phyloP scores from a whole-genome alignment of 495 filamentous ascomycete genomes.

The Lasiosphaeria ovina region DNA sequence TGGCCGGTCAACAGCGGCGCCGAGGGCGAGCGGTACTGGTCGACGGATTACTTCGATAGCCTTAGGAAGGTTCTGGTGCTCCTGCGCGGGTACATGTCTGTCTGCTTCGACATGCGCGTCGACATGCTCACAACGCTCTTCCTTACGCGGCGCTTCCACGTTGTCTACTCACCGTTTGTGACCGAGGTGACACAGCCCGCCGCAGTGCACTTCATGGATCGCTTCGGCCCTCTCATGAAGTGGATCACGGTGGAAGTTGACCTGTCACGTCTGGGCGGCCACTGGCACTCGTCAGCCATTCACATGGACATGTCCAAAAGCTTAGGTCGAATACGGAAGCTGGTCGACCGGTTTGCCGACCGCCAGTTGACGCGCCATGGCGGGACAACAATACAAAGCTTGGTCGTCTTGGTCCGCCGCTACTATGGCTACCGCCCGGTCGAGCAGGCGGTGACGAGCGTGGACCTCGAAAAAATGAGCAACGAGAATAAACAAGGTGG shows the following conservation, averaged over 20 bases:
- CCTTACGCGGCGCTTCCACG: slow-evolving; percentile 30
- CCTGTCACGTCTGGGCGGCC: slow-evolving; percentile 25
- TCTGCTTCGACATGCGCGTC: slow-evolving; percentile 26
- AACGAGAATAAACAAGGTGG: not conserved
- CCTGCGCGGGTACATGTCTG: slow-evolving; percentile 16
- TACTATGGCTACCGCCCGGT: slow-evolving; percentile 24
- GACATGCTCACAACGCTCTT: slow-evolving; percentile 27
- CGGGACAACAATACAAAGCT: slow-evolving; percentile 14
- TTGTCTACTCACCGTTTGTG: slow-evolving; percentile 27
- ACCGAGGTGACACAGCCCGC: slow-evolving; percentile 11
- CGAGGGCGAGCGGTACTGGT: slow-evolving; percentile 16
- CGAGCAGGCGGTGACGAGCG: not conserved
- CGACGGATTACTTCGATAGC: slow-evolving; percentile 27
- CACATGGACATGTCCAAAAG: slow-evolving; percentile 8
- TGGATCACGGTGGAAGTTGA: slow-evolving; percentile 33
- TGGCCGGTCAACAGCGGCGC: slow-evolving; percentile 19
- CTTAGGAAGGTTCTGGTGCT: slow-evolving; percentile 16
- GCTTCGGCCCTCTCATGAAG: slow-evolving; percentile 26
- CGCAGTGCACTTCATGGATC: slow-evolving; percentile 21
- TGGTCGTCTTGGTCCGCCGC: slow-evolving; percentile 28
- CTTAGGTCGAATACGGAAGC: slow-evolving; percentile 6
- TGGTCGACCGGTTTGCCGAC: slow-evolving; percentile 21
- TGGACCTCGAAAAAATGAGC: not conserved
- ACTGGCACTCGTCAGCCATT: slow-evolving; percentile 14
- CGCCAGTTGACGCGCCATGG: slow-evolving; percentile 16